phyloP scores from a whole-genome alignment of 169 alveolate species.

The Eimeria maxima region DNA sequence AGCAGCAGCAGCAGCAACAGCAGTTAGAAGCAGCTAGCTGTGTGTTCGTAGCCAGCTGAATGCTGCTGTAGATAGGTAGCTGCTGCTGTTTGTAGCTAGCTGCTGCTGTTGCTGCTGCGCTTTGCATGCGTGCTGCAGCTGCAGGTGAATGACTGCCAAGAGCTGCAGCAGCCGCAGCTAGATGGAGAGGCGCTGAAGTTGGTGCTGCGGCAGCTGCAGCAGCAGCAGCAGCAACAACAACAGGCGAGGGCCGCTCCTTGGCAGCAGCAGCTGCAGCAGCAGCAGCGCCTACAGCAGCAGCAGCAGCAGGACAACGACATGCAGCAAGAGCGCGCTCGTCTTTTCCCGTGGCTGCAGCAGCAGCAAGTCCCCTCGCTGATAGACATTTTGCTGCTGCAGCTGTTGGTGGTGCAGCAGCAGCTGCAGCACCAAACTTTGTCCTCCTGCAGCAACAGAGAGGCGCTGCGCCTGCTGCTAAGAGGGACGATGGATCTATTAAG shows the following conservation, averaged over 20 bases:
- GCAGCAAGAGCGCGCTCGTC: constrained; percentile 37
- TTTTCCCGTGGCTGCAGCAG: constrained; percentile 54
- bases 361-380: constrained; percentile 26
- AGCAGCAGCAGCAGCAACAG: constrained; percentile 47
- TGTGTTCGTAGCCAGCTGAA: background rate
- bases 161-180: constrained; percentile 30
- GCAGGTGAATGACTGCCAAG: constrained; percentile 38
- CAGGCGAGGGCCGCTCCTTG: constrained; percentile 10
- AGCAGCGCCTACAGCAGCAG: constrained; percentile 60
- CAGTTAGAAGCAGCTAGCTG: background rate
- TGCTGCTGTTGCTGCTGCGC: background rate
- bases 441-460: constrained; percentile 58
- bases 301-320: constrained; percentile 5
- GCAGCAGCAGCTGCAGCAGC: constrained; percentile 44
- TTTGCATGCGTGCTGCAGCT: constrained; percentile 35
- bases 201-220: constrained; percentile 75
- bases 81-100: constrained; percentile 24
- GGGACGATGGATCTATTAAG: background rate
- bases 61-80: constrained; percentile 4
- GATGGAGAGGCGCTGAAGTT: constrained; percentile 49
- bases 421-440: constrained; percentile 45
- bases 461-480: constrained; percentile 59
- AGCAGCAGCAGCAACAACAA: constrained; percentile 38
- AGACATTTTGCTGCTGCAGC: constrained; percentile 17
- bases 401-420: constrained; percentile 53